These are phyloP conservation scores for Middelhovenomyces tepae DNA, from an alignment of 805 yeast species.

Conservation along the genomic window DNA sequence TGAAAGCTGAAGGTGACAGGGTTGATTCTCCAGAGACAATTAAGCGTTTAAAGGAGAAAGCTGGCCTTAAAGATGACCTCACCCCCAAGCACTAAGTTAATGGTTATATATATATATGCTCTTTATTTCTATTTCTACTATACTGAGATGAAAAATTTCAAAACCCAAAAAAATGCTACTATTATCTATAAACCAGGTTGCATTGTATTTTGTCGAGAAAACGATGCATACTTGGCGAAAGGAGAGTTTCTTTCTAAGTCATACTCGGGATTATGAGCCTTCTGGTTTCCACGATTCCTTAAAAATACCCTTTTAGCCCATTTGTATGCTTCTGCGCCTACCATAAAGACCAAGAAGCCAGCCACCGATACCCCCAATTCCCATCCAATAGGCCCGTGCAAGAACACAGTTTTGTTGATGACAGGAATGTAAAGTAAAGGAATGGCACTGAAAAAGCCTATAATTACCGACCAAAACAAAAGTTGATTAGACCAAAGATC, in stretches of 20 bases:
- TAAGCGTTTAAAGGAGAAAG: too few species aligned
- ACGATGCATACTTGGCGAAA: conserved; percentile 52
- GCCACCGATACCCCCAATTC: conserved; percentile 71
- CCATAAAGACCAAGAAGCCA: conserved; percentile 50
- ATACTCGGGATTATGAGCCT: conserved; percentile 49
- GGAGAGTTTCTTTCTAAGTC: conserved; percentile 57
- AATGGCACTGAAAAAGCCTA: conserved; percentile 63
- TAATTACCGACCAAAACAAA: conserved; percentile 69
- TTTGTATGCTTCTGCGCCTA: conserved; percentile 61
- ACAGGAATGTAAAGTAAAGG: conserved; percentile 85
- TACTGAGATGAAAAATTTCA: too few species aligned
- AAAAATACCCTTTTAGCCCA: conserved; percentile 49
- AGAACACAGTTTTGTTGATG: conserved; percentile 67
- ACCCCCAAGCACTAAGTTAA: too few species aligned
- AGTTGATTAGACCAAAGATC: conserved; percentile 70
- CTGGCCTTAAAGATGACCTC: too few species aligned
- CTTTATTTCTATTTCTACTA: too few species aligned
- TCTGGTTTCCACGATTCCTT: conserved; percentile 28
- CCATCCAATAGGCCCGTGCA: conserved; percentile 60
- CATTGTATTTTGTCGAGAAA: conserved; percentile 44
- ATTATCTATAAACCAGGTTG: too few species aligned
- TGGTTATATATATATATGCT: too few species aligned
- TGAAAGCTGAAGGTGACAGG: conserved; percentile 28
- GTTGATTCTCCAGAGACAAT: too few species aligned
- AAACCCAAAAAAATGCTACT: too few species aligned